Evolutionary conservation across 352 stramenopile genomes (phyloP).

Genomic region (Pseudoperonospora humuli): DNA sequence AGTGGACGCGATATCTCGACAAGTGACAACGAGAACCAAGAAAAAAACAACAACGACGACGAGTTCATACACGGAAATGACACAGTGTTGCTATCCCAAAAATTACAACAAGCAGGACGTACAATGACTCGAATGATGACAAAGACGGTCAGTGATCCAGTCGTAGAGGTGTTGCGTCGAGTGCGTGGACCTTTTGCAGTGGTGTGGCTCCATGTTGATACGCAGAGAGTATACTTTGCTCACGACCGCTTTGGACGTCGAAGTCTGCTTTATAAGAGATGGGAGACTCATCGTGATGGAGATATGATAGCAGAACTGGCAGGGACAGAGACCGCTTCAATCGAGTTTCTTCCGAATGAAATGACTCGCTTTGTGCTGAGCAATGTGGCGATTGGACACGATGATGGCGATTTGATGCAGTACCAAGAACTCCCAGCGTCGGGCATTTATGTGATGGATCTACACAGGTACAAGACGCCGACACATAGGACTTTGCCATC

Average conservation of each 20-base stretch:
- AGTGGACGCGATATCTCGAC: neutral
- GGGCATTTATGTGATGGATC: conserved; percentile 67
- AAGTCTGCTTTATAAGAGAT: conserved; percentile 74
- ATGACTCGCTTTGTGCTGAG: conserved; percentile 33
- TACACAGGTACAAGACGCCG: conserved; percentile 5
- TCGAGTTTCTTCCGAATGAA: conserved; percentile 3
- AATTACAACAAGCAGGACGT: conserved; percentile 24
- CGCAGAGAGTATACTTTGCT: conserved; percentile 82
- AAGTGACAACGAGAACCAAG: neutral
- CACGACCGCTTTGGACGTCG: conserved; percentile 87
- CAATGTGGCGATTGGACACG: conserved; percentile 36
- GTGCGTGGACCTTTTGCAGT: conserved; percentile 84
- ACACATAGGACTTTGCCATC: neutral
- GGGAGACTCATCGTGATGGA: neutral
- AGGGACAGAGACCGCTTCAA: conserved; percentile 3
- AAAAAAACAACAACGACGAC: conserved; percentile 1
- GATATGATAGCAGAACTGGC: conserved; percentile 22
- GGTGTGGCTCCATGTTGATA: conserved; percentile 50
- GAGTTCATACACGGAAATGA: conserved; percentile 27
- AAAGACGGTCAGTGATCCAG: conserved; percentile 5
- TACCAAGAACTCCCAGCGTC: conserved; percentile 72
- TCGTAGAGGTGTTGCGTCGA: conserved; percentile 30
- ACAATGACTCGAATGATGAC: conserved; percentile 4
- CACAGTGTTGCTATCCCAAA: conserved; percentile 39
- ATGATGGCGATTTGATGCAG: conserved; percentile 1